These are phyloP conservation scores for Erigeron canadensis DNA, from an alignment of 129 eudicot species.

Conservation along the genomic window DNA sequence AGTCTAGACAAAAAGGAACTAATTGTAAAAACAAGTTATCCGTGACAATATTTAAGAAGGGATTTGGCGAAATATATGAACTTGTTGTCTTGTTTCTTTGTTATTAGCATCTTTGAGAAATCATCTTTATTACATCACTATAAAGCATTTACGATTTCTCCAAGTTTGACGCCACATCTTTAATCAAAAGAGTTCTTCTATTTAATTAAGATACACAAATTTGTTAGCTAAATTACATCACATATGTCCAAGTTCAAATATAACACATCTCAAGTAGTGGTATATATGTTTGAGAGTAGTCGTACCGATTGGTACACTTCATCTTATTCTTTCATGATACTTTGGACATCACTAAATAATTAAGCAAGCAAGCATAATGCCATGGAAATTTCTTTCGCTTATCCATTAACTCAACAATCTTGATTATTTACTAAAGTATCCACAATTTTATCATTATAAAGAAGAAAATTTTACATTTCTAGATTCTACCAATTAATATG, in stretches of 20 bases:
- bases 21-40: neutral
- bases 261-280: too few species aligned
- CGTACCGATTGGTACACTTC: too few species aligned
- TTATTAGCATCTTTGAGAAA: too few species aligned
- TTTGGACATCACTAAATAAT: neutral
- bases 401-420: neutral
- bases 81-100: too few species aligned
- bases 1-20: neutral
- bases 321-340: neutral
- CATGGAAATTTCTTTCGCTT: neutral
- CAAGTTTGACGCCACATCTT: neutral
- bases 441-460: neutral
- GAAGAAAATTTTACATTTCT: neutral
- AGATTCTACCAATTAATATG: conserved; percentile 25
- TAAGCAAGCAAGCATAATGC: neutral
- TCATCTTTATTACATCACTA: too few species aligned
- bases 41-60: too few species aligned
- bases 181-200: neutral
- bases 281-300: too few species aligned
- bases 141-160: too few species aligned
- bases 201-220: neutral
- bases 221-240: neutral
- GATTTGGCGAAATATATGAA: too few species aligned
- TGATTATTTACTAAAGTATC: neutral
- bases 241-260: neutral